Evolutionary conservation across 805 yeast species (phyloP), one percentile per base, ranked within the genome.

Genomic region (Metschnikowia corniflorae): DNA sequence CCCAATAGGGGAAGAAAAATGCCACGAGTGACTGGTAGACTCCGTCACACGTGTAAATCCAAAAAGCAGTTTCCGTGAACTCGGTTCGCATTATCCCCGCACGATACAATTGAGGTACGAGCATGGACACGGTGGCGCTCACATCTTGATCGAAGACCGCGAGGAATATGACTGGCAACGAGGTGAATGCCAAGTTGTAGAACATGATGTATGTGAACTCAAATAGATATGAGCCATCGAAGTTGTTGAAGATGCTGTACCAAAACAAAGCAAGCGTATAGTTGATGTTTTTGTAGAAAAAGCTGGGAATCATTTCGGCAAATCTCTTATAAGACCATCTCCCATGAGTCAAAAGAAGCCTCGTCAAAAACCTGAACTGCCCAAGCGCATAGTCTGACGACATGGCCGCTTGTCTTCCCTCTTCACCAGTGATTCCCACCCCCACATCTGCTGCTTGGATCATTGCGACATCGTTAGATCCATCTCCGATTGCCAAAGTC

Each of bases 391-490:
- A 84, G 63, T 84, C 94, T 0, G 89, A 78, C 1, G 87, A 77
- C 94, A 84, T 84, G 7, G 80, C 93, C 2, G 94, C 94, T 53
- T 83, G 89, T 35, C 93, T 64, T 42, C 94, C 94, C 62, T 84
- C 94, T 50, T 82, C 86, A 46, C 94, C 94, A 6, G 88, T 91
- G 52, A 84, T 83, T 46, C 94, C 94, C 25, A 85, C 81, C 39
- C 94, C 94, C 22, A 85, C 78, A 55, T 85, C 82, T 4, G 94
- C 91, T 22, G 86, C 83, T 53, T 83, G 91, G 44, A 84, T 85
- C 94, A 84, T 84, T 7, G 93, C 85, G 33, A 84, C 93, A 57
- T 84, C 94, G 53, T 84, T 84, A 17, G 93, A 86, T 45, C 94
- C 94, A 55, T 84, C 94, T 21, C 94, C 94, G 55, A 84, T 78